Evolutionary conservation across 768 basidiomycete genomes (phyloP).

Genomic region (Multifurca ochricompacta): DNA sequence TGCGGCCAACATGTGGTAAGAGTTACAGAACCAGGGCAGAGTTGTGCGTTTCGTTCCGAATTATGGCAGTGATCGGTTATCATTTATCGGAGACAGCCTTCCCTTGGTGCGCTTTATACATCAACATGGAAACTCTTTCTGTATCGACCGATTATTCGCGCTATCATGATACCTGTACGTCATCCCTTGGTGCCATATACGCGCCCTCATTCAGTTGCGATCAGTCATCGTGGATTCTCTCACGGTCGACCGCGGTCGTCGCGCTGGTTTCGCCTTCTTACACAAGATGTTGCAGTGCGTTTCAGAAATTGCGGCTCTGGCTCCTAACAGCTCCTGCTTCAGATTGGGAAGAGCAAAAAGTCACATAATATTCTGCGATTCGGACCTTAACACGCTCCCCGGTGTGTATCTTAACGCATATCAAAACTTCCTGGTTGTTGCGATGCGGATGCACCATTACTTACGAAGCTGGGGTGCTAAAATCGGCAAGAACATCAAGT

Average conservation of each 20-base stretch:
- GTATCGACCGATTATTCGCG: constrained; percentile 73
- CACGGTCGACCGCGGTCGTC: constrained; percentile 58
- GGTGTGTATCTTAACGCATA: constrained; percentile 77
- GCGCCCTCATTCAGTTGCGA: not conserved
- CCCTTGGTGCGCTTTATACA: constrained; percentile 87
- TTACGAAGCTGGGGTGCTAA: constrained; percentile 51
- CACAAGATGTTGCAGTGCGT: constrained; percentile 71
- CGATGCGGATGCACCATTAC: constrained; percentile 84
- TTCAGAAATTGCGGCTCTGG: not conserved
- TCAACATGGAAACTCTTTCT: constrained; percentile 70
- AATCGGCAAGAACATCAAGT: constrained; percentile 36
- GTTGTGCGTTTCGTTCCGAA: constrained; percentile 23
- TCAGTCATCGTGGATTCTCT: constrained; percentile 61
- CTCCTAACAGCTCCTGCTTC: not conserved
- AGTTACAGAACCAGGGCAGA: constrained; percentile 40
- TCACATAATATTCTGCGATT: constrained; percentile 78
- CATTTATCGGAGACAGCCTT: constrained; percentile 46
- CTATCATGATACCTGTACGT: constrained; percentile 52
- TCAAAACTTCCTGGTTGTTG: constrained; percentile 73
- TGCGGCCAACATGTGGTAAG: constrained; percentile 45
- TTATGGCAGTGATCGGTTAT: not conserved
- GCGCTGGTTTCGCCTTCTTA: constrained; percentile 55
- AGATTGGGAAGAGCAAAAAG: constrained; percentile 67
- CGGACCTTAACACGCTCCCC: constrained; percentile 50
- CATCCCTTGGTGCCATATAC: not conserved